Evolutionary conservation across 192 early-diverging fungal species (phyloP).

Genomic region (Umbelopsis sp.): DNA sequence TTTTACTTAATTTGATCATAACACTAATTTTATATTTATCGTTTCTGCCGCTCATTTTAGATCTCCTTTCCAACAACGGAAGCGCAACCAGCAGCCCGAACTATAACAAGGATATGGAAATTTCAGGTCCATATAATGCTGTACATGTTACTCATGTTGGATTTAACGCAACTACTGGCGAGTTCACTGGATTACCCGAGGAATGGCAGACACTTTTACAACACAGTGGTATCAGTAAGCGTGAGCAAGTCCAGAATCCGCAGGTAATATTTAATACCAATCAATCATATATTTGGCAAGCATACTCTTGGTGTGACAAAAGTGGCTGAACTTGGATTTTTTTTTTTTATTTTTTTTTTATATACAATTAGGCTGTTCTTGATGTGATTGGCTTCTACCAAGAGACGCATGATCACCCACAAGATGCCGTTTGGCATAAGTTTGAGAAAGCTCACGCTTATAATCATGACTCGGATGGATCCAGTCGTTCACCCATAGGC

Average conservation of each 20-base stretch:
- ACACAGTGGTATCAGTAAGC: slow-evolving; percentile 92
- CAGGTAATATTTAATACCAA: slow-evolving; percentile 48
- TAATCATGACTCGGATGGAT: neutral
- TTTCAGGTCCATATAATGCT: slow-evolving; percentile 94
- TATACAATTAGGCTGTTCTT: slow-evolving; percentile 64
- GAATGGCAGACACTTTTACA: slow-evolving; percentile 92
- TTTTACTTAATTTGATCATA: too few species aligned
- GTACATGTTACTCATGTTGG: slow-evolving; percentile 98
- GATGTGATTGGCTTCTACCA: slow-evolving; percentile 86
- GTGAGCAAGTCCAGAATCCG: slow-evolving; percentile 91
- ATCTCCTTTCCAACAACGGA: slow-evolving; percentile 13
- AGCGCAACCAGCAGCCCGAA: slow-evolving; percentile 44
- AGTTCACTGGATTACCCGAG: slow-evolving; percentile 92
- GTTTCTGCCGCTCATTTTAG: slow-evolving; percentile 9
- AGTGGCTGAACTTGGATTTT: slow-evolving; percentile 15
- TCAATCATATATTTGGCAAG: neutral
- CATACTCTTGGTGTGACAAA: neutral
- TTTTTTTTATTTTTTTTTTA: slow-evolving; percentile 11
- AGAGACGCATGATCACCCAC: slow-evolving; percentile 48
- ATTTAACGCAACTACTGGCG: slow-evolving; percentile 94
- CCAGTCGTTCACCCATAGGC: neutral
- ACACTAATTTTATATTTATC: too few species aligned
- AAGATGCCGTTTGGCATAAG: slow-evolving; percentile 39
- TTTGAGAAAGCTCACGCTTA: slow-evolving; percentile 33
- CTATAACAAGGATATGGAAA: slow-evolving; percentile 80